phyloP scores from a whole-genome alignment of 2,329 filamentous ascomycete species.

The Nigrospora sphaerica region DNA sequence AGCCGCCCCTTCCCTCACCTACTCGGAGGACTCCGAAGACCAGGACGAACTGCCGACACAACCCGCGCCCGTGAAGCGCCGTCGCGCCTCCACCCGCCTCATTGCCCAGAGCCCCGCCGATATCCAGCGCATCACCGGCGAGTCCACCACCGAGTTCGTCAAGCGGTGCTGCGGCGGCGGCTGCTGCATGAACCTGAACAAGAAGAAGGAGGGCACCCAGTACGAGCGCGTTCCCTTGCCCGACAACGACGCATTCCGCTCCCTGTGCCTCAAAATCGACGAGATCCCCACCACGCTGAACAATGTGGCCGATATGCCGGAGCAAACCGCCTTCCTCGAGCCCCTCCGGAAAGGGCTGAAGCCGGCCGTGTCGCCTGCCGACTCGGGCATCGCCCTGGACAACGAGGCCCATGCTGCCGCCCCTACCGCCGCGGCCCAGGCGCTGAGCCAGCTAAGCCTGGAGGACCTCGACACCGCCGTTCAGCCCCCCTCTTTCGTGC shows the following conservation, averaged over 20 bases:
- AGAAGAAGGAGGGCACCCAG: conserved; percentile 36
- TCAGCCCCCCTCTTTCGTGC: conserved; percentile 82
- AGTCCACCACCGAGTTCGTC: conserved; percentile 55
- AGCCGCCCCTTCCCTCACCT: conserved; percentile 54
- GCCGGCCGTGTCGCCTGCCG: conserved; percentile 34
- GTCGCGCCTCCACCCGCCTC: conserved; percentile 63
- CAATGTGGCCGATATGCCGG: conserved; percentile 63
- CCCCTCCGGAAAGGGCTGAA: conserved; percentile 37
- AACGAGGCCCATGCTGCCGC: conserved; percentile 25
- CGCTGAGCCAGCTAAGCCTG: conserved; percentile 22
- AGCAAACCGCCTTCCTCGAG: conserved; percentile 66
- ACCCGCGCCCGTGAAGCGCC: conserved; percentile 36
- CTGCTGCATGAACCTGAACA: conserved; percentile 48
- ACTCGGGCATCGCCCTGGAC: conserved; percentile 40
- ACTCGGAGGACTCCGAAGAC: conserved; percentile 51
- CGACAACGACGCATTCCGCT: conserved; percentile 78
- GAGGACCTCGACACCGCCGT: conserved; percentile 48
- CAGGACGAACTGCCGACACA: conserved; percentile 43
- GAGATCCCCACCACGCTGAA: conserved; percentile 68
- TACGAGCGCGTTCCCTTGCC: conserved; percentile 53
- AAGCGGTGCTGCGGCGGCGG: conserved; percentile 58
- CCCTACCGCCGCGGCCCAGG: conserved; percentile 7
- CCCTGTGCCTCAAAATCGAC: conserved; percentile 69
- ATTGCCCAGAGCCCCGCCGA: conserved; percentile 58
- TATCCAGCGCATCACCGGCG: conserved; percentile 57